Conservation (phyloP, 2,329 filamentous ascomycete genomes). For the Trichoderma polysporum region DNA sequence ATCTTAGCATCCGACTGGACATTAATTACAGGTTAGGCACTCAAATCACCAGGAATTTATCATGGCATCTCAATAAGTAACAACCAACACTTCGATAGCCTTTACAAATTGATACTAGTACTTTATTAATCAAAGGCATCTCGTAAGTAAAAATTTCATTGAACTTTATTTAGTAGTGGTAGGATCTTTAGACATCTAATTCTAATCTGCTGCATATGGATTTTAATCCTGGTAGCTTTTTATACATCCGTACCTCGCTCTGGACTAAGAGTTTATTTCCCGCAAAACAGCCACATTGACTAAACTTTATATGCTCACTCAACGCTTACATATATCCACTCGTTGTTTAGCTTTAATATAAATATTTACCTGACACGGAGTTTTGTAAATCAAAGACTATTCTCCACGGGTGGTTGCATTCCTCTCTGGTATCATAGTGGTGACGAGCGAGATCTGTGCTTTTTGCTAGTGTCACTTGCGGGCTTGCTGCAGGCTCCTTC, state of each 20-base stretch:
- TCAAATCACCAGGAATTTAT: neutral
- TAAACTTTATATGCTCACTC: neutral
- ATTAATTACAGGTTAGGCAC: constrained; percentile 2
- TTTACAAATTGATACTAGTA: neutral
- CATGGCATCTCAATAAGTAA: neutral
- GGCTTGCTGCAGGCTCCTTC: too few relatives aligned
- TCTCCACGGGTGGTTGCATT: neutral
- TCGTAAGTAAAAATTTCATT: too few relatives aligned
- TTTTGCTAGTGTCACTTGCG: neutral
- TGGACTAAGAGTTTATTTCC: neutral
- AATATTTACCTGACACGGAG: neutral
- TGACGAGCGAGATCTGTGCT: neutral
- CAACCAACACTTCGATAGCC: neutral
- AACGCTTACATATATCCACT: neutral
- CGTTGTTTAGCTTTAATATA: neutral
- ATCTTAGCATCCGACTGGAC: neutral
- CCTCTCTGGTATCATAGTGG: neutral
- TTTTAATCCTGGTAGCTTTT: neutral
- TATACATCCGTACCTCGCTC: neutral
- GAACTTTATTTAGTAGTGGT: too few relatives aligned
- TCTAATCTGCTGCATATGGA: neutral
- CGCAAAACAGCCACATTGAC: neutral
- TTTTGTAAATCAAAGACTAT: constrained; percentile 13
- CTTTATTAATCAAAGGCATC: neutral
- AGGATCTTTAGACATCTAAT: too few relatives aligned